Evolutionary conservation across 805 yeast genomes (phyloP).

Genomic region (Suhomyces xylopsoci): DNA sequence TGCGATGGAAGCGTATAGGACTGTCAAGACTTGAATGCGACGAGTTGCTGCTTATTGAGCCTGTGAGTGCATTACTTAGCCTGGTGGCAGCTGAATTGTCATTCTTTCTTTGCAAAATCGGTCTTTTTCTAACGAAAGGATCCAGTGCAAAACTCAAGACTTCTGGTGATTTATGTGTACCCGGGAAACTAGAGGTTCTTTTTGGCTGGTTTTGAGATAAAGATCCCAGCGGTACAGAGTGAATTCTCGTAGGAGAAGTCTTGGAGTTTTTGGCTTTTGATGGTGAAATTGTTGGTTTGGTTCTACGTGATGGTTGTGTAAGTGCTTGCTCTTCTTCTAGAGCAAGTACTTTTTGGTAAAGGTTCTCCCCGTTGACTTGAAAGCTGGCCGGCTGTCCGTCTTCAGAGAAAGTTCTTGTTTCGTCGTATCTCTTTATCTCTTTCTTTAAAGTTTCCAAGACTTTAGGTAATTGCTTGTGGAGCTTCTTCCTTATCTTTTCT

Average conservation of each 20-base stretch:
- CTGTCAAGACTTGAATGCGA: slow-evolving; percentile 2
- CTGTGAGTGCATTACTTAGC: slow-evolving; percentile 5
- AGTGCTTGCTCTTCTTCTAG: slow-evolving; percentile 24
- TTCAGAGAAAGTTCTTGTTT: slow-evolving; percentile 12
- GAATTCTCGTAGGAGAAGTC: not conserved
- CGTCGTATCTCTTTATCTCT: slow-evolving; percentile 50
- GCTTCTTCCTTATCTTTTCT: slow-evolving; percentile 67
- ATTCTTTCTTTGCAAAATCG: not conserved
- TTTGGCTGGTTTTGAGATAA: not conserved
- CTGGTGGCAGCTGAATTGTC: slow-evolving; percentile 4
- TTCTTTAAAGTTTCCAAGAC: slow-evolving; percentile 50
- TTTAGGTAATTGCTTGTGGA: slow-evolving; percentile 66
- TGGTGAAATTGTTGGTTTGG: not conserved
- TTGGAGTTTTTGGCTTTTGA: not conserved
- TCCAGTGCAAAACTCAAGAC: not conserved
- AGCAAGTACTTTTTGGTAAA: slow-evolving; percentile 34
- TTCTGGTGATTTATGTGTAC: not conserved
- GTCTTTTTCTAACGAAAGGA: not conserved
- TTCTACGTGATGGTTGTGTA: not conserved
- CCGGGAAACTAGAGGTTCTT: not conserved
- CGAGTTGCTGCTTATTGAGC: slow-evolving; percentile 3
- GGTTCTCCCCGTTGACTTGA: slow-evolving; percentile 47
- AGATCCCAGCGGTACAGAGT: not conserved
- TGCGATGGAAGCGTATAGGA: slow-evolving; percentile 1
- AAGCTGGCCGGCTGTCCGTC: slow-evolving; percentile 10